Base-by-base conservation (phyloP, 2,329 filamentous ascomycete genomes). In the Aaosphaeria arxii region DNA sequence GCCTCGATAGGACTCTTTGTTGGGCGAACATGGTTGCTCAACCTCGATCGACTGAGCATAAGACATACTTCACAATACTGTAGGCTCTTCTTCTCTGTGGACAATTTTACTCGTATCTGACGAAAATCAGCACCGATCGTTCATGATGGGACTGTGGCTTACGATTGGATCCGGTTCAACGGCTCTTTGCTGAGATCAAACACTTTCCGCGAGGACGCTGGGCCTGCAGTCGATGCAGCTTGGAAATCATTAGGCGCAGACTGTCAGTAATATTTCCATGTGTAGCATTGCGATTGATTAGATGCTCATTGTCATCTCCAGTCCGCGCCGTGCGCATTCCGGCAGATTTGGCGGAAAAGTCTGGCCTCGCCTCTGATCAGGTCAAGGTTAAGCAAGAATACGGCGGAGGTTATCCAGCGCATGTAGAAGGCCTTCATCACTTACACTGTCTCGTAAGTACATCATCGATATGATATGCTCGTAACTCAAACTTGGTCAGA, bases 361-460 rank as follows among this genome's bases (percentile, higher is more conserved):
- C 79, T 5, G 81, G 80, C 0, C 67, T 85, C 17, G 71, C 74
- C 1, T 51, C 62, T 5, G 74, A 79, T n/a, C 81, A 84, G 51
- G 82, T 85, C 6, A 79, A 82, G 55, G 74, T 83, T 30, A 73
- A 71, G 6, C 68, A 74, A 5, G 75, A 80, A 50, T 78, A 85
- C 55, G 83, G 83, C 0, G 81, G 81, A 11, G 42, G 42, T 7
- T 44, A 44, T 33, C 42, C 42, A 7, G 42, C 30, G 5, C 7
- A 31, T 24, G 28, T 44, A 11, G 42, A 44, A 44, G 42, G 28
- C 5, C 42, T 31, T 33, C 42, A 44, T 35, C 42, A 44, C 7
- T 44, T 44, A 33, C 42, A 44, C 30, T 44, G 42, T 44, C 30
- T 44, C 6, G 42, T 44, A 44, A 33, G 31, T n/a, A 9, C 7